phyloP scores from a whole-genome alignment of 2,329 filamentous ascomycete species.

The Monilinia fructigena region DNA sequence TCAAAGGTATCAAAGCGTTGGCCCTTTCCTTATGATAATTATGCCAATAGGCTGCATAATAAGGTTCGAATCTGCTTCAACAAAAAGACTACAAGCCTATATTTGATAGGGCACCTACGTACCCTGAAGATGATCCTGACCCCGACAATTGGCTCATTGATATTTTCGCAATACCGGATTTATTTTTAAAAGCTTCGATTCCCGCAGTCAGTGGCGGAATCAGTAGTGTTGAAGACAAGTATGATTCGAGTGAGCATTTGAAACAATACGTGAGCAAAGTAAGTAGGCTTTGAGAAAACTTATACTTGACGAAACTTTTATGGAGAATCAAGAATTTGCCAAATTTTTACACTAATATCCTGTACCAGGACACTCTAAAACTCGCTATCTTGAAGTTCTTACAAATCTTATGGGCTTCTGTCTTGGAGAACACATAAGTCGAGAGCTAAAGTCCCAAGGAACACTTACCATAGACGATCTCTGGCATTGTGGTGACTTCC shows the following conservation, averaged over 20 bases:
- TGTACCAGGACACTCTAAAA: background rate
- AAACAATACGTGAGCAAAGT: background rate
- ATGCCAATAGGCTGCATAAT: slow-evolving; percentile 5
- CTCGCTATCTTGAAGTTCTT: background rate
- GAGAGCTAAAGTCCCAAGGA: background rate
- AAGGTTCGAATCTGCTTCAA: background rate
- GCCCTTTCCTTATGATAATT: background rate
- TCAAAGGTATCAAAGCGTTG: background rate
- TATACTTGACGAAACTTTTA: background rate
- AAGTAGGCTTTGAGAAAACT: background rate
- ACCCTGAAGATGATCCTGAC: background rate
- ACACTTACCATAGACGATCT: background rate
- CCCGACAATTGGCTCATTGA: background rate
- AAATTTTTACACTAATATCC: background rate
- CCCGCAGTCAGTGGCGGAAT: background rate
- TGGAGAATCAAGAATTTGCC: background rate
- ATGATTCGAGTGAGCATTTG: background rate
- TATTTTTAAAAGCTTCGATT: background rate
- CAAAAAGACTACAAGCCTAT: background rate
- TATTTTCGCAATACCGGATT: background rate
- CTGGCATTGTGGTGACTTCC: background rate
- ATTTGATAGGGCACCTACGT: background rate
- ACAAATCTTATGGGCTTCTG: slow-evolving; percentile 11
- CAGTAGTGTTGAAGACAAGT: background rate
- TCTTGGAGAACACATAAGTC: slow-evolving; percentile 3